Conservation (phyloP, 2,329 filamentous ascomycete genomes). For the Phaeophleospora eucalypticola region DNA sequence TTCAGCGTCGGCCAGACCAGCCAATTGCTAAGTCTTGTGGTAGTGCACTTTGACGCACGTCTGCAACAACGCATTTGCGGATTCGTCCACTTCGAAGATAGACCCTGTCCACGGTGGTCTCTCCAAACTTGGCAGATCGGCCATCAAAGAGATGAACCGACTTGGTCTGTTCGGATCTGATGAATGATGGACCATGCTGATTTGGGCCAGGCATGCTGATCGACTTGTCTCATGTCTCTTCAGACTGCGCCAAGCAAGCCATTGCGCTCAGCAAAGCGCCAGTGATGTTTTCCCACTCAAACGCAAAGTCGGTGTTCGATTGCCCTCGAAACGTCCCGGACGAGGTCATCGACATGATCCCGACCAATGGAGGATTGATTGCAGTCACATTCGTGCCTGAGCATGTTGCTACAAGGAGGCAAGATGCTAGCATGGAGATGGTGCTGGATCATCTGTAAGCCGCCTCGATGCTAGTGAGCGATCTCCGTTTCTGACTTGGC, state of each 20-base stretch:
- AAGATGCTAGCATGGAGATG: conserved; percentile 31
- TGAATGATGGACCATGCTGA: background rate
- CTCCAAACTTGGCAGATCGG: conserved; percentile 26
- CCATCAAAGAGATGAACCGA: conserved; percentile 37
- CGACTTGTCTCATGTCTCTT: conserved; percentile 18
- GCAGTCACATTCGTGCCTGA: conserved; percentile 41
- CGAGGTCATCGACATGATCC: conserved; percentile 36
- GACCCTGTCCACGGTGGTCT: conserved; percentile 16
- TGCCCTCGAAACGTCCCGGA: conserved; percentile 42
- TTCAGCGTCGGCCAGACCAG: background rate
- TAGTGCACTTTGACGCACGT: conserved; percentile 21
- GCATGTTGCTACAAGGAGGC: conserved; percentile 31
- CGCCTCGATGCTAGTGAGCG: background rate
- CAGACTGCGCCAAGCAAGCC: conserved; percentile 19
- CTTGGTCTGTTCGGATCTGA: conserved; percentile 25
- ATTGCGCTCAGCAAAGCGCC: conserved; percentile 21
- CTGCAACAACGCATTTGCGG: conserved; percentile 22
- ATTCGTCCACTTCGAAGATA: conserved; percentile 15
- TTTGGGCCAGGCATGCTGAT: conserved; percentile 19
- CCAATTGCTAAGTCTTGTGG: background rate
- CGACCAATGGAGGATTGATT: conserved; percentile 38
- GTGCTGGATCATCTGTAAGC: conserved; percentile 34
- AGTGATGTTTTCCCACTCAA: conserved; percentile 21
- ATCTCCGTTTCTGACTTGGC: background rate
- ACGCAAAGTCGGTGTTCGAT: conserved; percentile 22